Conservation (phyloP, 176 grass and related monocot species). For the Oryza nivara region DNA sequence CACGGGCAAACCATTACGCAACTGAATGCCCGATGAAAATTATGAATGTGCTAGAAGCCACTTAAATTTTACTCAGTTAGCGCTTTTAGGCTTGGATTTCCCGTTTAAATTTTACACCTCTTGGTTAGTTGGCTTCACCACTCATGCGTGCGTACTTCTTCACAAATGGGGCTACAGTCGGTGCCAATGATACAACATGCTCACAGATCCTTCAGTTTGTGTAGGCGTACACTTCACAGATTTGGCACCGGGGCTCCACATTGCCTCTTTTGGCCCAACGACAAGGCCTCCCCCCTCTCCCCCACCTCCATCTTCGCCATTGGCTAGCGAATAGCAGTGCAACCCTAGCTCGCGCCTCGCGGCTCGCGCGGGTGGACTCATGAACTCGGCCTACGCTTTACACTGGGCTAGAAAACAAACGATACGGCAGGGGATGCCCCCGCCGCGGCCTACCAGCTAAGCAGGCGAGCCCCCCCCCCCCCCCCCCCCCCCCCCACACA, state of each 20-base stretch:
- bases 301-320: not conserved
- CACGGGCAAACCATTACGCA: no score
- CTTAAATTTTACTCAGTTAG: no score
- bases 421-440: not conserved
- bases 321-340: not conserved
- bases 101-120: not conserved
- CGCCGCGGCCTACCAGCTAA: constrained; percentile 9
- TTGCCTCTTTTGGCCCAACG: constrained; percentile 17
- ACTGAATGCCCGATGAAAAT: no score
- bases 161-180: not conserved
- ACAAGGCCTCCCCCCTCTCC: not conserved
- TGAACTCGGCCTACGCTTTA: not conserved
- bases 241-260: not conserved
- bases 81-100: not conserved
- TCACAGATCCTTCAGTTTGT: not conserved
- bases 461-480: not conserved
- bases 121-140: not conserved
- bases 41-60: no score
- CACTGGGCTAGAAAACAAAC: constrained; percentile 22
- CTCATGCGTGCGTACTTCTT: not conserved
- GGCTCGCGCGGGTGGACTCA: not conserved
- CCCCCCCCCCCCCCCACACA: no score
- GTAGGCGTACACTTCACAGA: not conserved
- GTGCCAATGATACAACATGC: constrained; percentile 6
- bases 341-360: not conserved